Evolutionary conservation across 2,329 filamentous ascomycete genomes (phyloP).

Genomic region (Cladosporium sp.): DNA sequence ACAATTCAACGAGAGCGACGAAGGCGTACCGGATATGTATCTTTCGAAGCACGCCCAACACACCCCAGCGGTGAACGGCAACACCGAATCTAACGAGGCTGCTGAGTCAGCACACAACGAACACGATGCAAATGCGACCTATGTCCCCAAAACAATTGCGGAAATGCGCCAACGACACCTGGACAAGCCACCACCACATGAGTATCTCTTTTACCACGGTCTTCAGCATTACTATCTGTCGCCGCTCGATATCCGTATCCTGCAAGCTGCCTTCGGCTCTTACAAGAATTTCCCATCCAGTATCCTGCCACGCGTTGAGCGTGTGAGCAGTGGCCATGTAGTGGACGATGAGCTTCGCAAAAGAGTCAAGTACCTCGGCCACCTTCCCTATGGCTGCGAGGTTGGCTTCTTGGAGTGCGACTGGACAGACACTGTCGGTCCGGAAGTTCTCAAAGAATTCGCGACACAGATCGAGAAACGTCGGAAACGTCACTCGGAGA

Average conservation of each 20-base stretch:
- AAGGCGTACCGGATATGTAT: conserved; percentile 51
- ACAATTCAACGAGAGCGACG: conserved; percentile 43
- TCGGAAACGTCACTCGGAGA: conserved; percentile 73
- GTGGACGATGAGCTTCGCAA: conserved; percentile 81
- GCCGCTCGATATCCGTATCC: conserved; percentile 83
- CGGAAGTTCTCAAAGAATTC: conserved; percentile 72
- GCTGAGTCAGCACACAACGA: conserved; percentile 19
- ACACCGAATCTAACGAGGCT: conserved; percentile 23
- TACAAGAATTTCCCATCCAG: conserved; percentile 81
- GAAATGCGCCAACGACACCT: conserved; percentile 43
- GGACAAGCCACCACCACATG: conserved; percentile 43
- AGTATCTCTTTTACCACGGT: conserved; percentile 85
- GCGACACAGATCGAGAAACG: conserved; percentile 70
- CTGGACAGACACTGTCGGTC: conserved; percentile 83
- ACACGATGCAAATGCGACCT: conserved; percentile 17
- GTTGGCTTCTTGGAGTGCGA: conserved; percentile 90
- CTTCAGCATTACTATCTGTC: conserved; percentile 86
- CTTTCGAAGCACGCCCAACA: conserved; percentile 21
- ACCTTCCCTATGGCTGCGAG: conserved; percentile 85
- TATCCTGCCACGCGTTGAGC: conserved; percentile 80
- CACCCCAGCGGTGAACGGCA: conserved; percentile 16
- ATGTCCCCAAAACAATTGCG: conserved; percentile 40
- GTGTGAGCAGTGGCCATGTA: conserved; percentile 81
- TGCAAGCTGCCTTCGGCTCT: conserved; percentile 81
- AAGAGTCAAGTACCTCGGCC: conserved; percentile 78